phyloP scores from a whole-genome alignment of 1,284 basidiomycete genomes.

The Anthracocystis panici-leucophaei region DNA sequence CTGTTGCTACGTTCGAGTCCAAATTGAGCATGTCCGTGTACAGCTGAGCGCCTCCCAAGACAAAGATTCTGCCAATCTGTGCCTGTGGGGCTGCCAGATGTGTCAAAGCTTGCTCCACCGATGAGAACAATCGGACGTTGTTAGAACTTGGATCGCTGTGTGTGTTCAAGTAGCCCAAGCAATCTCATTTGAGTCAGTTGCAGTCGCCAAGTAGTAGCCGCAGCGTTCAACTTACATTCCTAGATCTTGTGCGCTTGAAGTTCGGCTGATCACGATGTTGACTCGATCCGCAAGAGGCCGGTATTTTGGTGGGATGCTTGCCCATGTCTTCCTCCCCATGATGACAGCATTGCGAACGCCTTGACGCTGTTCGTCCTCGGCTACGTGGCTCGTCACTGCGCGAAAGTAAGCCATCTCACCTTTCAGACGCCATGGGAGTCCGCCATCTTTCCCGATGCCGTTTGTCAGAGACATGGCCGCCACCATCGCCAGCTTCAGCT shows the following conservation, averaged over 20 bases:
- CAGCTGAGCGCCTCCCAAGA: conserved; percentile 90
- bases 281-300: conserved; percentile 82
- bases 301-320: conserved; percentile 91
- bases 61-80: conserved; percentile 73
- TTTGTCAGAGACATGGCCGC: conserved; percentile 89
- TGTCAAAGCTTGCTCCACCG: conserved; percentile 25
- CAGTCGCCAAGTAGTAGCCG: conserved; percentile 22
- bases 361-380: conserved; percentile 14
- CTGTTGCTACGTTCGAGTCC: conserved; percentile 4
- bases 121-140: conserved; percentile 30
- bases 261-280: conserved; percentile 85
- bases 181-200: neutral
- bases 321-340: conserved; percentile 98
- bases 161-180: conserved; percentile 19
- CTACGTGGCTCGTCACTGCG: conserved; percentile 77
- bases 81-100: conserved; percentile 10
- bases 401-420: conserved; percentile 95
- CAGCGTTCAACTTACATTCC: conserved; percentile 71
- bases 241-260: conserved; percentile 76
- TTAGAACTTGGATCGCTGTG: conserved; percentile 48
- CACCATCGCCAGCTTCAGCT: conserved; percentile 79
- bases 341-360: conserved; percentile 80
- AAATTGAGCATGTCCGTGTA: conserved; percentile 75
- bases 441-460: conserved; percentile 83
- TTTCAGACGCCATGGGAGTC: conserved; percentile 88